Conservation (phyloP, 352 stramenopile species). For the Phytophthora chlamydospora region DNA sequence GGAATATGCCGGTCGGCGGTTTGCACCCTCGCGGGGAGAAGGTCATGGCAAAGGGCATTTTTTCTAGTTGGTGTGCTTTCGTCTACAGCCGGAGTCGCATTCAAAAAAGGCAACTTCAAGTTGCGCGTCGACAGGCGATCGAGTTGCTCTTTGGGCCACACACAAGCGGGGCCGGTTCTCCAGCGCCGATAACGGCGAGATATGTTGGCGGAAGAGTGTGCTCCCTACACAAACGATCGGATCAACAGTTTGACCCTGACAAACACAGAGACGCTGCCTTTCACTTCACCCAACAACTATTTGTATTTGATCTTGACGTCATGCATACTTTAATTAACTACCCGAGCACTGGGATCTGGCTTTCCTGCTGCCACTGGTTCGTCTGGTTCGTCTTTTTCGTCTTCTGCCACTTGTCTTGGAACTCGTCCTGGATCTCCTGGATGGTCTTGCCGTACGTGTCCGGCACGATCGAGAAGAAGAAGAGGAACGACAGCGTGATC, state of each 20-base stretch:
- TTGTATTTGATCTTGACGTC: conserved; percentile 3
- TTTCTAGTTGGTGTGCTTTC: neutral
- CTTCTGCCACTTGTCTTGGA: conserved; percentile 31
- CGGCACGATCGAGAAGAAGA: conserved; percentile 49
- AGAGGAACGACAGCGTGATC: conserved; percentile 49
- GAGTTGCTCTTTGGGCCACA: neutral
- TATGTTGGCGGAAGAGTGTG: neutral
- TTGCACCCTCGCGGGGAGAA: neutral
- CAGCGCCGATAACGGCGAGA: neutral
- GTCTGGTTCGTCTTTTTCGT: conserved; percentile 13
- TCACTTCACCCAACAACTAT: neutral
- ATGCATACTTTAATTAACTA: conserved; percentile 1
- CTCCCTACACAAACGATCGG: too few relatives aligned
- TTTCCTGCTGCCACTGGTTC: conserved; percentile 15
- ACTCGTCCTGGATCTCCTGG: conserved; percentile 63
- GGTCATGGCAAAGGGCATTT: conserved; percentile 1
- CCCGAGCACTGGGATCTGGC: conserved; percentile 26
- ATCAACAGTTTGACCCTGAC: too few relatives aligned
- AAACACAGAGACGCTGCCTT: too few relatives aligned
- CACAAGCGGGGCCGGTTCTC: neutral
- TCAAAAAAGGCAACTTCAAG: conserved; percentile 36
- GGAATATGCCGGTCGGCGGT: neutral
- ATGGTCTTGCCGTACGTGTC: conserved; percentile 72
- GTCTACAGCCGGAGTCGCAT: conserved; percentile 23
- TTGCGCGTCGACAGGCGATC: neutral